Percentiles rank a stretch among this genome's conserved stretches.
phyloP scores from a whole-genome alignment of 306 rosid species.

The Amphicarpaea edgeworthii region DNA sequence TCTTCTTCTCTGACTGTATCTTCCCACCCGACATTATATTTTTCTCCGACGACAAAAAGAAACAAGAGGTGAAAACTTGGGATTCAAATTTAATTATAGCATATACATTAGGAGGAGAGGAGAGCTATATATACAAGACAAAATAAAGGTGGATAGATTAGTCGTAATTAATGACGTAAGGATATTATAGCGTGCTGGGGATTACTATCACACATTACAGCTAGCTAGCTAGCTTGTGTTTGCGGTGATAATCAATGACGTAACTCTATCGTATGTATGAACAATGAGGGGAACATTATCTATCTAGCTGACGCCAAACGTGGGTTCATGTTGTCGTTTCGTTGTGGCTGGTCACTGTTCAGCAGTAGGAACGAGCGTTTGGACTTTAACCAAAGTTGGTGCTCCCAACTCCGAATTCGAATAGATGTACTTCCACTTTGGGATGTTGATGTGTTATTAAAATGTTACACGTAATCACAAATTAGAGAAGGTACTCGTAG shows the following conservation, averaged over 20 bases:
- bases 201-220: neutral
- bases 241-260: neutral
- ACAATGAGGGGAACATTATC: neutral
- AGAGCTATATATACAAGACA: neutral
- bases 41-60: neutral
- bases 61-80: neutral
- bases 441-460: too few species aligned
- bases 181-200: neutral
- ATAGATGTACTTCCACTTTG: neutral
- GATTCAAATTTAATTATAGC: slow-evolving; percentile 4
- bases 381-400: neutral
- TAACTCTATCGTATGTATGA: too few species aligned
- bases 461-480: too few species aligned
- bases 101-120: neutral
- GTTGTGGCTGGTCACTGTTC: neutral
- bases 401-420: neutral
- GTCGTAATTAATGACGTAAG: neutral
- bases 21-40: neutral
- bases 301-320: too few species aligned
- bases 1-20: slow-evolving; percentile 35
- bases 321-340: too few species aligned
- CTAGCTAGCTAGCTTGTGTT: too few species aligned
- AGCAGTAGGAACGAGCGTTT: neutral
- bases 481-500: too few species aligned
- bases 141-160: too few species aligned